Evolutionary conservation across 331 rosid species (phyloP).

Genomic region (Stylosanthes scabra): DNA sequence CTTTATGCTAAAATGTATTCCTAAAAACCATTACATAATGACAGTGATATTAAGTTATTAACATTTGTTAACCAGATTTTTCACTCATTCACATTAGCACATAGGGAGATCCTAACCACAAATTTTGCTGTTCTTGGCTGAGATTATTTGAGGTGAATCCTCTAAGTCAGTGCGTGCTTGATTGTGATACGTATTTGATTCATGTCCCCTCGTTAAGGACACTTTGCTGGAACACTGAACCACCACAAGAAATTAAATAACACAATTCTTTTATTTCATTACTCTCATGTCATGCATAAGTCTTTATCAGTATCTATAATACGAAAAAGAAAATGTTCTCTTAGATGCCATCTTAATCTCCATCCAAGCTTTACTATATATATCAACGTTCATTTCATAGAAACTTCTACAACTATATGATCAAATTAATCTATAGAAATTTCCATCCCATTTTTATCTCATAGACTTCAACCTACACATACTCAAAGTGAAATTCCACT

Average conservation of each 20-base stretch:
- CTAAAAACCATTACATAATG: too few relatives aligned
- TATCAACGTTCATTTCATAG: too few relatives aligned
- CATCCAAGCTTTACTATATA: too few relatives aligned
- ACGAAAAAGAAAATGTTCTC: background rate
- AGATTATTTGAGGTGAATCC: background rate
- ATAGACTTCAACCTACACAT: too few relatives aligned
- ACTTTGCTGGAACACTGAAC: constrained; percentile 37
- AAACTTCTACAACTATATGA: too few relatives aligned
- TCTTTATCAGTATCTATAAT: background rate
- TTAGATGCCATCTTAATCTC: too few relatives aligned
- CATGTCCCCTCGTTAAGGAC: constrained; percentile 37
- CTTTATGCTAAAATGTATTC: too few relatives aligned
- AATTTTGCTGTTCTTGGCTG: background rate
- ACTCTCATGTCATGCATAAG: background rate
- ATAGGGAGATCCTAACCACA: background rate
- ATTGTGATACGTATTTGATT: constrained; percentile 43
- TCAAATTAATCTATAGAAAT: too few relatives aligned
- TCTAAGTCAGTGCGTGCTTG: background rate
- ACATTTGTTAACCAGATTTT: background rate
- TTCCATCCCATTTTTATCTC: too few relatives aligned
- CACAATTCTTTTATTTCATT: background rate
- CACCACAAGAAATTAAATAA: constrained; percentile 30
- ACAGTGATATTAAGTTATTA: too few relatives aligned
- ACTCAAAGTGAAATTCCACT: too few relatives aligned
- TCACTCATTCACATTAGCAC: background rate